Conservation (phyloP, 140 eudicot species). For the Cichorium intybus region DNA sequence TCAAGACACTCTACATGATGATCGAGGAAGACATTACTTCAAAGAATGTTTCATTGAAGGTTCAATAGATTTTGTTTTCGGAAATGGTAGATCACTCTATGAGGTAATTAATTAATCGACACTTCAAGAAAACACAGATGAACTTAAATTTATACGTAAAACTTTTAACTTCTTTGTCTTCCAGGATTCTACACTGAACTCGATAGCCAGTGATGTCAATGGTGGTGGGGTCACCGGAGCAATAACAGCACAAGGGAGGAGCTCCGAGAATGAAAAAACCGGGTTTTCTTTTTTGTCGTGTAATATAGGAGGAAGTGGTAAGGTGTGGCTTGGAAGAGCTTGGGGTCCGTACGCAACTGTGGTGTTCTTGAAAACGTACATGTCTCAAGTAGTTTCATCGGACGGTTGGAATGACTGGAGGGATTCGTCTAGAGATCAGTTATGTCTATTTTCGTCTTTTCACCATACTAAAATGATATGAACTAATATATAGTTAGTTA, state of each 20-base stretch:
- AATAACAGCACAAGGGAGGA: slow-evolving; percentile 79
- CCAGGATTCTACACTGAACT: slow-evolving; percentile 69
- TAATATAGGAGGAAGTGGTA: slow-evolving; percentile 68
- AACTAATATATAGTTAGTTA: background rate
- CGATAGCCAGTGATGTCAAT: slow-evolving; percentile 52
- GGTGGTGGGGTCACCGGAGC: slow-evolving; percentile 68
- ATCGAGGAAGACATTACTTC: slow-evolving; percentile 76
- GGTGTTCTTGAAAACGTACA: slow-evolving; percentile 58
- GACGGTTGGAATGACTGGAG: slow-evolving; percentile 97
- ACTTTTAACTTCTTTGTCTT: background rate
- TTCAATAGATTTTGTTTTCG: slow-evolving; percentile 87
- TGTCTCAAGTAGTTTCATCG: slow-evolving; percentile 65
- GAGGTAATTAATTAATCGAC: slow-evolving; percentile 52
- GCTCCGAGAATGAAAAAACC: slow-evolving; percentile 49
- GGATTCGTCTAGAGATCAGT: slow-evolving; percentile 72
- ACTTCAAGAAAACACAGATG: background rate
- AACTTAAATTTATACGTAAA: no score
- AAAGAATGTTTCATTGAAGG: slow-evolving; percentile 89
- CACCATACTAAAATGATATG: background rate
- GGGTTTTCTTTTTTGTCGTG: slow-evolving; percentile 81
- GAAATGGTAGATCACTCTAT: slow-evolving; percentile 81
- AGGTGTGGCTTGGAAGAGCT: slow-evolving; percentile 90
- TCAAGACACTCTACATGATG: slow-evolving; percentile 90
- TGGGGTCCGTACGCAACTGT: slow-evolving; percentile 88
- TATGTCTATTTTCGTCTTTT: background rate